Evolutionary conservation across 2,329 filamentous ascomycete genomes (phyloP).

Genomic region (Emergomyces africanus): DNA sequence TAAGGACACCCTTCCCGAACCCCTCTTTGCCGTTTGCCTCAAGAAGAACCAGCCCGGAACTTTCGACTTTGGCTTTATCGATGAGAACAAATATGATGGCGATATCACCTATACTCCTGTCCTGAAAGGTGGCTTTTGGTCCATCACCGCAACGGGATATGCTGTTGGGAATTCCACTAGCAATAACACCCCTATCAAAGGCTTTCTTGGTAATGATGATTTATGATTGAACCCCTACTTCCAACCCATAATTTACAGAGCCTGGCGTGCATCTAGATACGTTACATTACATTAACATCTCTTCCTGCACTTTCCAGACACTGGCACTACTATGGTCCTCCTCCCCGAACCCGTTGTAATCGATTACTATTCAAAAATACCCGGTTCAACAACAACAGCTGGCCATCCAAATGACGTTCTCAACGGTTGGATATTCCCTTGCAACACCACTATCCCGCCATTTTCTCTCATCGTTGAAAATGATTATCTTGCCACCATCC

Average conservation of each 20-base stretch:
- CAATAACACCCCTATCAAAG: conserved; percentile 7
- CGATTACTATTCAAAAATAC: conserved; percentile 47
- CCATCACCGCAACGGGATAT: conserved; percentile 47
- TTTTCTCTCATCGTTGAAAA: conserved; percentile 41
- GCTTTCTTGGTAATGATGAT: conserved; percentile 10
- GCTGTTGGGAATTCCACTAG: conserved; percentile 32
- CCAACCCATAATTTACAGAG: background rate
- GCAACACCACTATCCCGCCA: conserved; percentile 40
- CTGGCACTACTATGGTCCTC: conserved; percentile 55
- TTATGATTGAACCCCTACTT: background rate
- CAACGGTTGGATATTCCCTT: conserved; percentile 46
- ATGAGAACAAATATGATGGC: conserved; percentile 49
- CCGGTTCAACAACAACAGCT: conserved; percentile 35
- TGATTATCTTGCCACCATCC: conserved; percentile 39
- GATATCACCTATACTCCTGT: conserved; percentile 49
- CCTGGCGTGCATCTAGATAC: background rate
- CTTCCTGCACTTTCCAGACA: conserved; percentile 37
- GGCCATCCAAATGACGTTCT: conserved; percentile 7
- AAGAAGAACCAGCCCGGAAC: conserved; percentile 47
- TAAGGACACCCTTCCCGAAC: conserved; percentile 44
- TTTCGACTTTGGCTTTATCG: conserved; percentile 64
- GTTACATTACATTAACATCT: background rate
- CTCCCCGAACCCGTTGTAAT: conserved; percentile 42
- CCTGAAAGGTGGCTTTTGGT: conserved; percentile 56
- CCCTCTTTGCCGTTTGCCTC: conserved; percentile 59